Base-by-base conservation (phyloP, 1,284 basidiomycete genomes). In the Ustilago crameri region DNA sequence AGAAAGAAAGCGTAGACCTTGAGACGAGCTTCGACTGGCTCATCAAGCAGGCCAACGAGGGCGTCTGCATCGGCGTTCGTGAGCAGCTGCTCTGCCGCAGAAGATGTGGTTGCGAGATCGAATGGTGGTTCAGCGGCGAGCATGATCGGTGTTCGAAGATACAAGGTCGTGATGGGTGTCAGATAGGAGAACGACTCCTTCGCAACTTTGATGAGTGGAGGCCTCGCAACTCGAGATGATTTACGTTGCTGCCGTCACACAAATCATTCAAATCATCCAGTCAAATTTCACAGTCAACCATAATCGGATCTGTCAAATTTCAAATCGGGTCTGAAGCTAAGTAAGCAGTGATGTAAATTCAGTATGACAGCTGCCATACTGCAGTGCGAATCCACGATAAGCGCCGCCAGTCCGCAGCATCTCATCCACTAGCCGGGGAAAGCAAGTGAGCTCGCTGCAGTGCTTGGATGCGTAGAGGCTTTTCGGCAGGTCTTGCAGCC, bases 1-100 rank as follows among this genome's bases (percentile, higher is more conserved):
- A 71, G 62, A 34, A 56, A 58, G 51, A 53, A 71, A 17, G 50
- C 58, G 18, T 57, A 71, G 47, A 65, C 42, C 20, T 57, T 41
- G 48, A 71, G 61, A 15, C 68, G 42, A n/a, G 50, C 42, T 10
- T 55, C 9, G 9, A 58, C 32, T 15, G 68, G 68, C 40, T 71
- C 68, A 34, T 71, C 62, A 15, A 71, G 49, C 5, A 70, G 23
- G 18, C 56, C 57, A 3, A 38, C 34, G 5, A 57, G 41, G 17
- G 57, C 27, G 9, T 59, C 51, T 24, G 57, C 38, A 20, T 56
- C 38, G 15, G 57, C 49, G 26, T 35, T 52, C 27, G 64, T 67
- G 18, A 67, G 64, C 10, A 67, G 52, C 17, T 61, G 52, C 15
- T 53, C 37, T 3, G 20, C 34, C 14, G n/a, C 34, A 12, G 22